Evolutionary conservation across 495 filamentous ascomycete genomes (phyloP).

Genomic region (Parathielavia appendiculata): DNA sequence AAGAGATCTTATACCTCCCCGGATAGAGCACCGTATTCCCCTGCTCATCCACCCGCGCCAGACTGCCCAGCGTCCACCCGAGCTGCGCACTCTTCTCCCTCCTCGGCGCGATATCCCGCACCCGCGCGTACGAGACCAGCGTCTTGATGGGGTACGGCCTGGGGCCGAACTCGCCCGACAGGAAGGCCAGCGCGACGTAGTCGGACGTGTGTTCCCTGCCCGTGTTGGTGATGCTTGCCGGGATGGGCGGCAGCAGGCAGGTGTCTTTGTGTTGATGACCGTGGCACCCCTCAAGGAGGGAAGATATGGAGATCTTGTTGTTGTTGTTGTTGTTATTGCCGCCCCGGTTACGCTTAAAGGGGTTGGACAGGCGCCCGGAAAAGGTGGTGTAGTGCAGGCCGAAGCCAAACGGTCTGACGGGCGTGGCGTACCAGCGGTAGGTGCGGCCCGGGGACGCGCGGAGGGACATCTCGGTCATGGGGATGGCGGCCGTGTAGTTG

Average conservation of each 20-base stretch:
- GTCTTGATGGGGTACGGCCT: constrained; percentile 59
- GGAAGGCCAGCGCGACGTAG: constrained; percentile 56
- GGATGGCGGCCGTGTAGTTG: constrained; percentile 36
- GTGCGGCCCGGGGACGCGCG: constrained; percentile 37
- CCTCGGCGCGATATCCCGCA: constrained; percentile 43
- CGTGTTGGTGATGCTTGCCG: constrained; percentile 44
- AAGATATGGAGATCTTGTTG: constrained; percentile 27
- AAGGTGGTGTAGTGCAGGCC: constrained; percentile 47
- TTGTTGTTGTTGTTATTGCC: background rate
- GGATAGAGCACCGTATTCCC: constrained; percentile 63
- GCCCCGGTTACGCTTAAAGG: background rate
- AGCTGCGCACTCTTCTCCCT: constrained; percentile 37
- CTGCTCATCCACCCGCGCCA: constrained; percentile 53
- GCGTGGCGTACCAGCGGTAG: constrained; percentile 41
- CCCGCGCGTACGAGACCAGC: constrained; percentile 55
- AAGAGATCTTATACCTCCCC: constrained; percentile 54
- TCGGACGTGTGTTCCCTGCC: constrained; percentile 49
- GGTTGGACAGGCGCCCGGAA: constrained; percentile 34
- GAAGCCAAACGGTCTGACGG: constrained; percentile 47
- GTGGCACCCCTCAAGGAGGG: constrained; percentile 30
- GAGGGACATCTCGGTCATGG: constrained; percentile 43
- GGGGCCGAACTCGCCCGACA: constrained; percentile 52
- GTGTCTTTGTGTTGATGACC: constrained; percentile 38
- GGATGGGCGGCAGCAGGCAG: constrained; percentile 41
- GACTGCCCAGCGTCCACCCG: constrained; percentile 50